Conservation (phyloP, 306 rosid species). For the Fagus crenata region DNA sequence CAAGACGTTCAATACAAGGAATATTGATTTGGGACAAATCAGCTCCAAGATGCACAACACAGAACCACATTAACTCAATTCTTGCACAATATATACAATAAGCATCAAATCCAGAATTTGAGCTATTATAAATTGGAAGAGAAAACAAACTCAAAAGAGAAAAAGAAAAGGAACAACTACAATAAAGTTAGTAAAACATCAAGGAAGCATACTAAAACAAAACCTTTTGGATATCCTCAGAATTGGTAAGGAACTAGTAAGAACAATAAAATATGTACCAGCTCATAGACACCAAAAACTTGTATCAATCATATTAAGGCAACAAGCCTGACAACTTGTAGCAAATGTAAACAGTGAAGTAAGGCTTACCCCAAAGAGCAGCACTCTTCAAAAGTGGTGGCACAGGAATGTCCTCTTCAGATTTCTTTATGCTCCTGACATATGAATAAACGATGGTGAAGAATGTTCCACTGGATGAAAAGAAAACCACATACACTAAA, state of each 20-base stretch:
- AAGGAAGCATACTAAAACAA: not conserved
- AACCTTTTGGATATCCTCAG: not conserved
- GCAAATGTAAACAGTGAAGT: slow-evolving; percentile 21
- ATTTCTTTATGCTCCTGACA: slow-evolving; percentile 80
- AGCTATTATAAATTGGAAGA: not conserved
- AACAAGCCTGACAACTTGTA: slow-evolving; percentile 16
- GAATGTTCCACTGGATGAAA: not conserved
- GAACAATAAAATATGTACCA: slow-evolving; percentile 16
- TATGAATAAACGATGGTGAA: not conserved
- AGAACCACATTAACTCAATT: not conserved
- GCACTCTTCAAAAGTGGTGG: slow-evolving; percentile 94
- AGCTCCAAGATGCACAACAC: not conserved
- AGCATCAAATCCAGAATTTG: slow-evolving; percentile 3
- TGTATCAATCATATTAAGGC: slow-evolving; percentile 2
- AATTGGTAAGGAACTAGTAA: not conserved
- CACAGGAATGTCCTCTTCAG: slow-evolving; percentile 91
- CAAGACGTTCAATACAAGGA: not conserved
- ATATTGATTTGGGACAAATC: not conserved
- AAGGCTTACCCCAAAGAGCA: slow-evolving; percentile 54
- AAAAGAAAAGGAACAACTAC: not conserved
- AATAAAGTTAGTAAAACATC: not conserved
- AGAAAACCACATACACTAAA: not conserved
- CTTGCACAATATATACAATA: not conserved
- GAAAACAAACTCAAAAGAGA: not conserved
- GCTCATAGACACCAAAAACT: slow-evolving; percentile 4